Conservation (phyloP, 176 grass and related monocot genomes). For the Paspalum notatum region DNA sequence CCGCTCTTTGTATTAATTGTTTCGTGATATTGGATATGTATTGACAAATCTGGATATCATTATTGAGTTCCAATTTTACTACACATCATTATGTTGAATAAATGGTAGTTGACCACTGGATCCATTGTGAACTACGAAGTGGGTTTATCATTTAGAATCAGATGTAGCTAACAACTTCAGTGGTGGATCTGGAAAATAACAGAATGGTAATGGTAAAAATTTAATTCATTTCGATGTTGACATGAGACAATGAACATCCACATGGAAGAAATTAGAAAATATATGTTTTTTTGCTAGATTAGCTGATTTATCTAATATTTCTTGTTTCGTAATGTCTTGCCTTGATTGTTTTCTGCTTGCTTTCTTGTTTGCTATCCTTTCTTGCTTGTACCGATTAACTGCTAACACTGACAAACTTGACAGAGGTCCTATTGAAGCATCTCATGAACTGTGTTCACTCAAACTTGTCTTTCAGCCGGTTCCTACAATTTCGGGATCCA, state of each 20-base stretch:
- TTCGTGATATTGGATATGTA: neutral
- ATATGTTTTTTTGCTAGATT: neutral
- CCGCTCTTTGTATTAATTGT: neutral
- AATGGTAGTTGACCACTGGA: neutral
- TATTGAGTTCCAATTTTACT: neutral
- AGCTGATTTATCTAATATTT: neutral
- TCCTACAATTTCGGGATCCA: constrained; percentile 92
- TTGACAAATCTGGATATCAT: neutral
- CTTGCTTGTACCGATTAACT: neutral
- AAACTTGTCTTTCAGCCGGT: constrained; percentile 79
- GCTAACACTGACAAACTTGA: constrained; percentile 43
- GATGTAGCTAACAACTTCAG: neutral
- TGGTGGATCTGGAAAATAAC: neutral
- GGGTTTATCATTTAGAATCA: neutral
- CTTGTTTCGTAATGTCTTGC: neutral
- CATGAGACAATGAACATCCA: neutral
- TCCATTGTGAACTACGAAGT: neutral
- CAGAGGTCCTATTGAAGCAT: constrained; percentile 41
- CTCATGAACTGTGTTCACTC: constrained; percentile 55
- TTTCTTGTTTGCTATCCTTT: constrained; percentile 7
- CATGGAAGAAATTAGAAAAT: neutral
- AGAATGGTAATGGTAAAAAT: neutral
- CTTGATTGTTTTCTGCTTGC: neutral
- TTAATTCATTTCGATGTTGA: neutral
- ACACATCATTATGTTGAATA: neutral